Percentiles rank a stretch among this genome's conserved stretches.
Evolutionary conservation across 1,284 basidiomycete species (phyloP).

Genomic region (Cutaneotrichosporon dermatis): DNA sequence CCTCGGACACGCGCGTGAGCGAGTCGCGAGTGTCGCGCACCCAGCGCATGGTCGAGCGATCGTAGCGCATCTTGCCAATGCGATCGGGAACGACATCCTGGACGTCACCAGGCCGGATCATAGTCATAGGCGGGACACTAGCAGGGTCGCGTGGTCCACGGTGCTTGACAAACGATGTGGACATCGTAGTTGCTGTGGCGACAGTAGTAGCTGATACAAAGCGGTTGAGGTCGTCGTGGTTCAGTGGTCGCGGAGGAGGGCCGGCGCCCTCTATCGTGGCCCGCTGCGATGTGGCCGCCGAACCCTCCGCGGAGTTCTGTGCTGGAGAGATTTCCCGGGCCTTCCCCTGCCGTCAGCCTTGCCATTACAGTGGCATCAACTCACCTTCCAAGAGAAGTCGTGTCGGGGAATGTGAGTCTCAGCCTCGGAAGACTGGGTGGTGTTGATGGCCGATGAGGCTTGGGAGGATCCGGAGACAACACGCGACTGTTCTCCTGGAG

Average conservation of each 20-base stretch:
- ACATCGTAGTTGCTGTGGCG: slow-evolving; percentile 66
- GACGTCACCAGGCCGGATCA: slow-evolving; percentile 73
- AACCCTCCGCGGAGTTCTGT: neutral
- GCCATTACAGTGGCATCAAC: neutral
- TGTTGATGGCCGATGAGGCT: slow-evolving; percentile 1
- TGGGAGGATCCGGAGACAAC: slow-evolving; percentile 42
- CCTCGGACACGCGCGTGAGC: slow-evolving; percentile 41
- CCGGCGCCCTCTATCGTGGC: slow-evolving; percentile 12
- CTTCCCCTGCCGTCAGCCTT: neutral
- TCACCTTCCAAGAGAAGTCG: neutral
- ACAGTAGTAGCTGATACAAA: slow-evolving; percentile 63
- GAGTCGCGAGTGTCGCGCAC: slow-evolving; percentile 56
- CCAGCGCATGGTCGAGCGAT: slow-evolving; percentile 75
- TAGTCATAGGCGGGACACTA: slow-evolving; percentile 32
- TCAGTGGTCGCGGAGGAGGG: neutral
- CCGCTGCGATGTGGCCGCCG: neutral
- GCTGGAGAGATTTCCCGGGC: neutral
- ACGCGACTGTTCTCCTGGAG: slow-evolving; percentile 7
- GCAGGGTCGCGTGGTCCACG: slow-evolving; percentile 56
- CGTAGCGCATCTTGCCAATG: slow-evolving; percentile 81
- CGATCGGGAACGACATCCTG: slow-evolving; percentile 59
- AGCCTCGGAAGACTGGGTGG: slow-evolving; percentile 14
- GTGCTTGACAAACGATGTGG: slow-evolving; percentile 78
- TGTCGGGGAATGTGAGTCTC: slow-evolving; percentile 3
- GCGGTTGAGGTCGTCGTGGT: slow-evolving; percentile 67